These are phyloP conservation scores for Fusarium sp. DNA, from an alignment of 2,329 filamentous ascomycete genomes.

Conservation along the genomic window DNA sequence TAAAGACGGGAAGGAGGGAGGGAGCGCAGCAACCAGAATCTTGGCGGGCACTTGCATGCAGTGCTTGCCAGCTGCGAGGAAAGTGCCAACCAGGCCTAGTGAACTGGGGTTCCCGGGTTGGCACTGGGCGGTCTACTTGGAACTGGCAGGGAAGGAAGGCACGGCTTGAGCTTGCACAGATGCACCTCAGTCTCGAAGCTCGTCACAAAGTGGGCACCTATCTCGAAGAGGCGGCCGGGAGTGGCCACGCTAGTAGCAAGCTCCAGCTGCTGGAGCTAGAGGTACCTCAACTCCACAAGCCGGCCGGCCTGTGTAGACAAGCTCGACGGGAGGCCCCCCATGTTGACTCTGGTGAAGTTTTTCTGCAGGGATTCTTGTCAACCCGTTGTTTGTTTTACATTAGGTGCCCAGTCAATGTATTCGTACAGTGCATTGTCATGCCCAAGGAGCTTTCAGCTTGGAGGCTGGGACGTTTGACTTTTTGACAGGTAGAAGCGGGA, in stretches of 20 bases:
- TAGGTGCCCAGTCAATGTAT: not conserved
- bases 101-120: slow-evolving; percentile 19
- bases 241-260: slow-evolving; percentile 33
- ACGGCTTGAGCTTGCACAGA: slow-evolving; percentile 12
- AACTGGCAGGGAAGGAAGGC: slow-evolving; percentile 28
- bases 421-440: not conserved
- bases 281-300: slow-evolving; percentile 3
- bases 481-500: not conserved
- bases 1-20: slow-evolving; percentile 39
- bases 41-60: slow-evolving; percentile 36
- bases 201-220: slow-evolving; percentile 28
- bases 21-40: slow-evolving; percentile 28
- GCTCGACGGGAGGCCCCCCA: slow-evolving; percentile 23
- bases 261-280: slow-evolving; percentile 23
- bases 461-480: not conserved
- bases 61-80: slow-evolving; percentile 28
- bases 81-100: slow-evolving; percentile 24
- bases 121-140: slow-evolving; percentile 33
- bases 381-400: slow-evolving; percentile 1
- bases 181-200: slow-evolving; percentile 10
- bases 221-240: slow-evolving; percentile 31
- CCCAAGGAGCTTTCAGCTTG: not conserved
- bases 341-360: slow-evolving; percentile 23
- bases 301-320: slow-evolving; percentile 24
- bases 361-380: slow-evolving; percentile 21